Percentiles rank a stretch among this genome's conserved stretches.
Evolutionary conservation across 306 rosid genomes (phyloP).

Genomic region (Quercus suber): DNA sequence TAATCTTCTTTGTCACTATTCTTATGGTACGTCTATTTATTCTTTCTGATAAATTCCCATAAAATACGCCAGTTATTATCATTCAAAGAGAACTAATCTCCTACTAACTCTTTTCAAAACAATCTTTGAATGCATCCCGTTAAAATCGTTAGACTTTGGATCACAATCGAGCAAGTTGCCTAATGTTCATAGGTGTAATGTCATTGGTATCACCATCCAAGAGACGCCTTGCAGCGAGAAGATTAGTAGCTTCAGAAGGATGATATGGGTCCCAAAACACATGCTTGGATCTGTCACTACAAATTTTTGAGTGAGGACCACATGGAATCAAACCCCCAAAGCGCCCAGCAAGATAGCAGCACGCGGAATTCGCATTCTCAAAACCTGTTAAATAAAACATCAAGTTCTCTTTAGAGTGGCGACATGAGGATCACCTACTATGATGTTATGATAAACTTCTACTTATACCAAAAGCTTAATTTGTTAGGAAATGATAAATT

Average conservation of each 20-base stretch:
- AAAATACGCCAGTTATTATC: not conserved
- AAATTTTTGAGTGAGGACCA: conserved; percentile 44
- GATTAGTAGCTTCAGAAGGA: conserved; percentile 63
- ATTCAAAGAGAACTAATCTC: not conserved
- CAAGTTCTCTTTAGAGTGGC: not conserved
- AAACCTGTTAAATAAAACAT: conserved; percentile 41
- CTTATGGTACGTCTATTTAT: not conserved
- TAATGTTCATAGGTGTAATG: conserved; percentile 56
- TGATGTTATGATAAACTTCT: no score
- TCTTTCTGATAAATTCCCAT: not conserved
- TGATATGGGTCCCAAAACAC: conserved; percentile 76
- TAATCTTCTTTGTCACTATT: not conserved
- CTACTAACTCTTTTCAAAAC: not conserved
- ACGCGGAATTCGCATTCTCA: conserved; percentile 46
- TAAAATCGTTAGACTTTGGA: not conserved
- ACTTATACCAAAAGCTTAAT: no score
- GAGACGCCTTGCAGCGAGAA: conserved; percentile 43
- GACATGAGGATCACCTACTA: no score
- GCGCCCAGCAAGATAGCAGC: conserved; percentile 58
- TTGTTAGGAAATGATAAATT: no score
- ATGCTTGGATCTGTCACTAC: conserved; percentile 52
- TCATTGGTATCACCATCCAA: conserved; percentile 40
- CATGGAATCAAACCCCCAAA: conserved; percentile 70
- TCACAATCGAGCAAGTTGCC: conserved; percentile 38
- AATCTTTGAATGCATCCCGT: not conserved